Base-by-base conservation (phyloP, 345 rosid genomes). In the Cardamine chenopodiifolia region DNA sequence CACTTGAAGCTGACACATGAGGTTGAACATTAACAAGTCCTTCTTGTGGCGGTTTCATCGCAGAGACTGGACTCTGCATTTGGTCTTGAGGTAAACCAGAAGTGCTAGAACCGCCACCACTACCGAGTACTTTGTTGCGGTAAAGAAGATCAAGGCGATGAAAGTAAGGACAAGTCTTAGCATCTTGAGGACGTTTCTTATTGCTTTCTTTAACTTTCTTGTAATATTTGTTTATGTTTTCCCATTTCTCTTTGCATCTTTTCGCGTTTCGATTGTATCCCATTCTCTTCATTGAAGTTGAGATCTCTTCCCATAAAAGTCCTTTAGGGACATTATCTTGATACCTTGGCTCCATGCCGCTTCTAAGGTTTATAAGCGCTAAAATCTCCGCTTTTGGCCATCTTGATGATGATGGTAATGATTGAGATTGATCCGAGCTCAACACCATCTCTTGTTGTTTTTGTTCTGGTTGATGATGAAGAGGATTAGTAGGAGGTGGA, bases 201-300 rank as follows among this genome's bases (percentile, higher is more conserved):
- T 83, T 88, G 65, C 93, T 85, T 73, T 91, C 97, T 79, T 91
- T 91, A 31, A 89, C 97, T 76, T 91, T 91, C 83, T 91, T 91
- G 85, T 82, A 91, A 78, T 91, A 91, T 60, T 91, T 91, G 83
- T 91, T 91, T 53, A 91, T 91, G 74, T 91, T 91, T 75, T 91
- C 97, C 97, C 97, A 91, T 72, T 91, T 91, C 78, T 91, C 96
- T 73, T 91, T 91, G 77, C 97, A 91, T 77, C 96, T 77, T 60
- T 91, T 91, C 2, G 97, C 75, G 68, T 61, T 88, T 40, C 97
- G 76, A 26, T 83, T 86, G 82, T 88, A 89, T 0, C 97, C 97
- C 80, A 83, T 71, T 58, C 85, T 77, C 62, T 44, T 73, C 94
- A 90, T 88, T 35, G 85, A 86, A 0, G 81, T 70, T 4, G 94